Evolutionary conservation across 345 rosid genomes (phyloP).

Genomic region (Aquilaria sinensis): DNA sequence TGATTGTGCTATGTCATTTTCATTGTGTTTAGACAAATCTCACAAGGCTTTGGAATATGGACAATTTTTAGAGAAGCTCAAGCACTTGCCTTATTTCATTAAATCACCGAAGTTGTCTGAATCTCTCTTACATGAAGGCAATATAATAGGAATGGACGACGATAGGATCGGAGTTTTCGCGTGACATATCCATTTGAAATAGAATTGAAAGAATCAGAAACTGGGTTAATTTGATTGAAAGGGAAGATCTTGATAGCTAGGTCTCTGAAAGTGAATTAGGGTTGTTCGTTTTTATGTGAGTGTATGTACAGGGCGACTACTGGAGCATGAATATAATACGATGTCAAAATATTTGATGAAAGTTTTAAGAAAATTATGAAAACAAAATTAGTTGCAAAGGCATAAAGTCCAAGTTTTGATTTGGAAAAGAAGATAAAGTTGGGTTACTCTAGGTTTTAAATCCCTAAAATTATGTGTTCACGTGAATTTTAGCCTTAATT

Average conservation of each 20-base stretch:
- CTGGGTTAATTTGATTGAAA: neutral
- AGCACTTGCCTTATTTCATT: conserved; percentile 58
- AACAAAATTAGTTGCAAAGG: conserved; percentile 51
- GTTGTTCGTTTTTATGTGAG: conserved; percentile 7
- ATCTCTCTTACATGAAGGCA: conserved; percentile 70
- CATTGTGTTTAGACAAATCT: neutral
- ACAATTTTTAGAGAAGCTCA: conserved; percentile 31
- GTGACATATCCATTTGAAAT: conserved; percentile 24
- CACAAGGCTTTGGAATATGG: too few species aligned
- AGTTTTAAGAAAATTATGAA: conserved; percentile 31
- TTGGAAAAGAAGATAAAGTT: too few species aligned
- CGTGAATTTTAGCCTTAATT: too few species aligned
- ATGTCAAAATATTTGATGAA: conserved; percentile 29
- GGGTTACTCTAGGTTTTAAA: too few species aligned
- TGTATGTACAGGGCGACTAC: conserved; percentile 26
- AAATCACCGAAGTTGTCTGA: conserved; percentile 49
- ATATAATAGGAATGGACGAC: conserved; percentile 51
- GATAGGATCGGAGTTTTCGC: conserved; percentile 31
- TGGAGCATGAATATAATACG: conserved; percentile 5
- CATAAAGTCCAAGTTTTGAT: conserved; percentile 32
- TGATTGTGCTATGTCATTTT: conserved; percentile 24
- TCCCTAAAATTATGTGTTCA: too few species aligned
- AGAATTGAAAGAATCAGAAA: conserved; percentile 2
- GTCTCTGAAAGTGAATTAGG: neutral
- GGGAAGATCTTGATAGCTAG: neutral